Base-by-base conservation (phyloP, 768 basidiomycete genomes). In the Trametes maxima region DNA sequence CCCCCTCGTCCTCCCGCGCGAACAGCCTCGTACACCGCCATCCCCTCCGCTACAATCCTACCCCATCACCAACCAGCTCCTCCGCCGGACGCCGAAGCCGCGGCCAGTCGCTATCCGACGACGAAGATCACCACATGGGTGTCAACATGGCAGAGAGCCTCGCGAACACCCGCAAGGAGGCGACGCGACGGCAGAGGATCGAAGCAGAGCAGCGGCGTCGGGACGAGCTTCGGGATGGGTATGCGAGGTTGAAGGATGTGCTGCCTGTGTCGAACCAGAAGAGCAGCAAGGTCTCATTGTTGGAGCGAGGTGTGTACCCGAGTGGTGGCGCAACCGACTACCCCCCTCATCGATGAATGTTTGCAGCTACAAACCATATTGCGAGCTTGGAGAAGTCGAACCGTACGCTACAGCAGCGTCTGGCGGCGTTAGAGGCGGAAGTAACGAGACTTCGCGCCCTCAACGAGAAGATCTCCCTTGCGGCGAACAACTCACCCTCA, bases 121-220 rank as follows among this genome's bases (percentile, higher is more conserved):
- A 90, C 75, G 85, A 87, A 69, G 79, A 79, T 64, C 69, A 33
- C 28, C 28, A 67, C 39, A 88, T 89, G 87, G 88, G 87, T 64
- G 79, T 84, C 55, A 77, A 83, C 60, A 84, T 82, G 71, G 81
- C 83, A 39, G 88, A 92, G 72, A 87, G 85, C 63, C 80, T 92
- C 57, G 91, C 90, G 6, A 83, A 87, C 73, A 84, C 86, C 11
- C 79, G 91, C 70, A 94, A 93, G 72, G 91, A 94, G 76, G 90
- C 90, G 21, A 94, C 92, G 10, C 79, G 92, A 35, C 80, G 86
- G 70, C 91, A 93, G 74, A 81, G 92, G 54, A 93, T 94, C 58
- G 90, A 94, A 77, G 92, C 91, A n/a, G 91, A 94, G 74, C 90
- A 95, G 78, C 80, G 92, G 46, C 81, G 94, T 59, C 82, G 94